A percentile compares a stretch with the other conserved stretches of the same genome.
phyloP scores from a whole-genome alignment of 352 stramenopile species.

The Phytophthora rubi region DNA sequence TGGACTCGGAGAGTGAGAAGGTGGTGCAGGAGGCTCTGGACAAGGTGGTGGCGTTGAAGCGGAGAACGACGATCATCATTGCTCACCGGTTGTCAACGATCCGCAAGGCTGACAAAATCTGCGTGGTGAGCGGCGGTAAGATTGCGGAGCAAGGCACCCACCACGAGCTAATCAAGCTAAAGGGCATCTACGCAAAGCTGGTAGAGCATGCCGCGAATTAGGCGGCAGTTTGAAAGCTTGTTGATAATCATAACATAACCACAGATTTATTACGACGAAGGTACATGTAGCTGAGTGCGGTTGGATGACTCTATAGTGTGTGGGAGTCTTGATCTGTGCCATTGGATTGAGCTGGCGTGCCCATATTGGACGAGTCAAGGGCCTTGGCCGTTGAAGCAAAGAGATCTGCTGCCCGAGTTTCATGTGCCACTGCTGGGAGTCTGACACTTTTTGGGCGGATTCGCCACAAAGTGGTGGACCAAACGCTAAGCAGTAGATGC shows the following conservation, averaged over 20 bases:
- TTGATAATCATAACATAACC: not conserved
- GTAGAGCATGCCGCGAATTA: constrained; percentile 33
- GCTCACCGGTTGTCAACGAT: constrained; percentile 95
- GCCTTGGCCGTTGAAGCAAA: too few relatives aligned
- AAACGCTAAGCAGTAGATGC: too few relatives aligned
- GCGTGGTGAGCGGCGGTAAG: constrained; percentile 91
- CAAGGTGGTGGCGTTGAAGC: constrained; percentile 58
- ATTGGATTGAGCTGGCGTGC: too few relatives aligned
- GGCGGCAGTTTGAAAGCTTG: not conserved
- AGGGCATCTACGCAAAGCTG: constrained; percentile 45
- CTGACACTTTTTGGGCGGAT: too few relatives aligned
- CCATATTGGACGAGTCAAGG: too few relatives aligned
- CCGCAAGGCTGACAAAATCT: constrained; percentile 94
- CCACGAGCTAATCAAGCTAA: constrained; percentile 81
- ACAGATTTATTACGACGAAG: too few relatives aligned
- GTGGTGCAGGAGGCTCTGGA: constrained; percentile 85
- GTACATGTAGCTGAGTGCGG: too few relatives aligned
- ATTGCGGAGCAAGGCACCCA: constrained; percentile 94
- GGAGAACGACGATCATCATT: constrained; percentile 92
- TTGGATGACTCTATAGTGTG: too few relatives aligned
- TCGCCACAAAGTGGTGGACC: too few relatives aligned
- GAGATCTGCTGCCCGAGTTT: too few relatives aligned
- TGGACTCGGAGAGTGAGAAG: constrained; percentile 85
- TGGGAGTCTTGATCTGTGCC: too few relatives aligned
- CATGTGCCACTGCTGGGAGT: too few relatives aligned